Conservation (phyloP, 306 rosid species). For the Alnus glutinosa region DNA sequence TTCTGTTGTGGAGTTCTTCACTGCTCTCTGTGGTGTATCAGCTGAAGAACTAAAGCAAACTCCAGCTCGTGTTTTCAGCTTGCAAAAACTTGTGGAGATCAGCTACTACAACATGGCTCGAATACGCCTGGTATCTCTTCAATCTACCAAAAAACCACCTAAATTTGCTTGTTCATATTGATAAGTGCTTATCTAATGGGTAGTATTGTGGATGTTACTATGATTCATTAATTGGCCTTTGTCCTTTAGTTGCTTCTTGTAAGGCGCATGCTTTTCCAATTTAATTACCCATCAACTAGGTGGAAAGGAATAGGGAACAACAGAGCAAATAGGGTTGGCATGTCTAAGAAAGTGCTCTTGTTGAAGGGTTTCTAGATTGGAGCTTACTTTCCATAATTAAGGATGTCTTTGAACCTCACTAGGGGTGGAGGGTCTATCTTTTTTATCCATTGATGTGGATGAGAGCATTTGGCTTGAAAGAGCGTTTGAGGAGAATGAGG, state of each 20-base stretch:
- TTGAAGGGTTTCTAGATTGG: not conserved
- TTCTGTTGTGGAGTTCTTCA: slow-evolving; percentile 92
- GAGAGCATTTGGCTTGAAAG: too few relatives aligned
- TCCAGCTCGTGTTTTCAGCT: slow-evolving; percentile 98
- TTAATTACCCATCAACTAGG: not conserved
- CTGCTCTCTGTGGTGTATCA: slow-evolving; percentile 96
- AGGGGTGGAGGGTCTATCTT: too few relatives aligned
- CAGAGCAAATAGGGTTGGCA: not conserved
- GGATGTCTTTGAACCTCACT: not conserved
- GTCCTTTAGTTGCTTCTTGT: not conserved
- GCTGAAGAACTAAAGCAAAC: slow-evolving; percentile 95
- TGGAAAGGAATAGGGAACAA: not conserved
- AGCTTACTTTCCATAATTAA: not conserved
- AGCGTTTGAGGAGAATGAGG: too few relatives aligned
- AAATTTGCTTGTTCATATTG: slow-evolving; percentile 24
- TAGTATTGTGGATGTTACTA: slow-evolving; percentile 2
- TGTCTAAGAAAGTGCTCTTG: not conserved
- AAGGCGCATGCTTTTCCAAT: not conserved
- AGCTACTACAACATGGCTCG: slow-evolving; percentile 99
- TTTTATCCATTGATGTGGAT: too few relatives aligned
- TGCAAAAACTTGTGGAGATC: slow-evolving; percentile 98
- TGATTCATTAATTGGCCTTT: not conserved
- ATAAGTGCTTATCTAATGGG: slow-evolving; percentile 2
- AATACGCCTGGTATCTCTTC: slow-evolving; percentile 77
- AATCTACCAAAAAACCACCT: slow-evolving; percentile 21